Base-by-base conservation (phyloP, 2,329 filamentous ascomycete genomes). In the Pseudocercospora musae region DNA sequence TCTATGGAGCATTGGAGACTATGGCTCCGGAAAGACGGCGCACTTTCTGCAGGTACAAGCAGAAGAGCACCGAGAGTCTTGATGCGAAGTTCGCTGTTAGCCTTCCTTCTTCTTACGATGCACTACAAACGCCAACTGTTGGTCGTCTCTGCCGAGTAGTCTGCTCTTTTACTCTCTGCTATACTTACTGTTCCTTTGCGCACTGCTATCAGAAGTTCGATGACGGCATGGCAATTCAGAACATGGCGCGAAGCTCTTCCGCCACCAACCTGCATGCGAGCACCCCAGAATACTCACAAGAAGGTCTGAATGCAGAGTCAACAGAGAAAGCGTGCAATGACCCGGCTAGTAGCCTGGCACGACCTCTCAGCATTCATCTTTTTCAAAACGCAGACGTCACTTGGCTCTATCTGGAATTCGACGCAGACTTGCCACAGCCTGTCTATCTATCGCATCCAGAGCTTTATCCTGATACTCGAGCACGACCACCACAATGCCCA, bases 321-420 rank as follows among this genome's bases (percentile, higher is more conserved):
- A 54, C 61, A 52, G 15, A 65, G 54, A 40, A 60, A 42, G 49
- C 55, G 53, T 52, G 62, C 20, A 65, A 64, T 20, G 64, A 64
- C 27, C 66, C 67, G 4, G 37, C 62, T 8, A 71, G 66, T 57
- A 66, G 66, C 46, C 18, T 64, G 18, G 58, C 50, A 48, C 46
- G 59, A 27, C 13, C 44, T 31, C 8, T 48, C 23, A 31, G 21
- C 58, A 15, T 58, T 61, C 23, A 58, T 53, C n/a, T 53, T 4
- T 13, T 50, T n/a, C 31, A 52, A n/a, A 50, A 72, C 13, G 68
- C 72, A 23, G 68, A 71, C 11, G 78, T 89, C 59, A 76, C 81
- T 15, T 84, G 84, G 73, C 80, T 82, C 18, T 88, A 89, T 70
- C 76, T 90, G 57, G 85, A 83, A 1, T 86, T 88, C 71, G 82